A percentile compares a stretch with the other conserved stretches of the same genome.
phyloP scores from a whole-genome alignment of 257 asterid species.

The Coffea canephora region DNA sequence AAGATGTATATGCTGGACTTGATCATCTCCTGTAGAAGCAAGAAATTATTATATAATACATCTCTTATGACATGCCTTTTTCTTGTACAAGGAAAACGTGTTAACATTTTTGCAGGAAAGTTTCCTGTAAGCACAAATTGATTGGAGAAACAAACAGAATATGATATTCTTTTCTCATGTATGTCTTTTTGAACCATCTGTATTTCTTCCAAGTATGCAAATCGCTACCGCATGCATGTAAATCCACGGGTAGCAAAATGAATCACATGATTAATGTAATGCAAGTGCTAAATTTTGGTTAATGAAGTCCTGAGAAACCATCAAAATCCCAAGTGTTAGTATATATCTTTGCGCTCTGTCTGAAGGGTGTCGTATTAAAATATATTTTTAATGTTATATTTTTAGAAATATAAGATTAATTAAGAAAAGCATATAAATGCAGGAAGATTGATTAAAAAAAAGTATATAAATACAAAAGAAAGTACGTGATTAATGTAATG shows the following conservation, averaged over 20 bases:
- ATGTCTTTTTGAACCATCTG: not conserved
- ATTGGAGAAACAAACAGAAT: conserved; percentile 6
- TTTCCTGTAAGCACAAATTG: not conserved
- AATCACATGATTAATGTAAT: not conserved
- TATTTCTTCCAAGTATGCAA: not conserved
- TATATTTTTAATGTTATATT: too few relatives aligned
- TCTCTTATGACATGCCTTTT: not conserved
- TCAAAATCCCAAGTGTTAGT: too few relatives aligned
- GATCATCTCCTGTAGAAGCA: not conserved
- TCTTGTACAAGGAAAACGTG: not conserved
- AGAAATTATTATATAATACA: not conserved
- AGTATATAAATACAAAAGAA: too few relatives aligned
- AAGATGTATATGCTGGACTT: conserved; percentile 2
- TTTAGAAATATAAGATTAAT: too few relatives aligned
- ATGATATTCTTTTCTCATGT: not conserved
- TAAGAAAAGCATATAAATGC: too few relatives aligned
- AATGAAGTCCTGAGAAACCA: not conserved
- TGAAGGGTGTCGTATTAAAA: too few relatives aligned
- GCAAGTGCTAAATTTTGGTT: not conserved
- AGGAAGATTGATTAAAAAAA: too few relatives aligned
- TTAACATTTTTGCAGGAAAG: not conserved
- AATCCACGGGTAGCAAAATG: not conserved
- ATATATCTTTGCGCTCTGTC: too few relatives aligned
- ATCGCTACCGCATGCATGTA: not conserved
- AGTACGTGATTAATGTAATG: not conserved